A percentile compares a stretch with the other conserved stretches of the same genome.
Conservation (phyloP, 352 stramenopile genomes). For the Pythium oligandrum region DNA sequence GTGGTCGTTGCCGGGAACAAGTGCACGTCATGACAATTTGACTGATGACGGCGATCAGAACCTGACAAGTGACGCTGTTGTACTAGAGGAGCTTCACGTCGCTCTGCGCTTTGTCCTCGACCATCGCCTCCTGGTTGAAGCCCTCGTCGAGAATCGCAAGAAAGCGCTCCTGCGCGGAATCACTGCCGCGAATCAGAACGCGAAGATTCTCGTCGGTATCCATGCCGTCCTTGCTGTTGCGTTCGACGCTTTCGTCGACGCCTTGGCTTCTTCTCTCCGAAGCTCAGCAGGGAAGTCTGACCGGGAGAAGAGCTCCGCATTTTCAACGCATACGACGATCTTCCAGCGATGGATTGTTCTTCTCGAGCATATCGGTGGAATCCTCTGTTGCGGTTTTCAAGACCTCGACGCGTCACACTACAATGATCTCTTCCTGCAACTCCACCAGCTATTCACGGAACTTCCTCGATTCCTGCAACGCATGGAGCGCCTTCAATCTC, state of each 20-base stretch:
- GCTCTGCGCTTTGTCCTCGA: slow-evolving; percentile 24
- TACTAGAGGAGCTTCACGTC: slow-evolving; percentile 18
- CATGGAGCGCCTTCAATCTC: slow-evolving; percentile 29
- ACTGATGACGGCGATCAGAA: too few species aligned
- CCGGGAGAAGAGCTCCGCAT: too few species aligned
- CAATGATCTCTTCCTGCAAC: slow-evolving; percentile 19
- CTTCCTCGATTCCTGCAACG: slow-evolving; percentile 35
- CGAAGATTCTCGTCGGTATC: slow-evolving; percentile 23
- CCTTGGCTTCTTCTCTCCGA: not conserved
- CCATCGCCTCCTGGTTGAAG: slow-evolving; percentile 23
- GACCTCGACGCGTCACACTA: slow-evolving; percentile 40
- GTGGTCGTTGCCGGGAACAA: too few species aligned
- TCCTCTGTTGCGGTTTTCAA: slow-evolving; percentile 36
- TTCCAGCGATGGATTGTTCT: slow-evolving; percentile 26
- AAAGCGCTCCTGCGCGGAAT: slow-evolving; percentile 27
- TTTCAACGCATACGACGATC: not conserved
- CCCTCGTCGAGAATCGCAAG: slow-evolving; percentile 36
- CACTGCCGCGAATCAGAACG: slow-evolving; percentile 25
- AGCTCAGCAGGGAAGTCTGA: too few species aligned
- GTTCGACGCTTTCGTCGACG: slow-evolving; percentile 39
- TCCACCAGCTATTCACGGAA: slow-evolving; percentile 27
- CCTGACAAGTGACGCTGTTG: too few species aligned
- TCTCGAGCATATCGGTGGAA: slow-evolving; percentile 32
- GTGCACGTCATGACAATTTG: too few species aligned
- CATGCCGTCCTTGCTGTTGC: slow-evolving; percentile 31